These are phyloP conservation scores for Aureobasidium musti DNA, from an alignment of 2,329 filamentous ascomycete species.

Conservation along the genomic window DNA sequence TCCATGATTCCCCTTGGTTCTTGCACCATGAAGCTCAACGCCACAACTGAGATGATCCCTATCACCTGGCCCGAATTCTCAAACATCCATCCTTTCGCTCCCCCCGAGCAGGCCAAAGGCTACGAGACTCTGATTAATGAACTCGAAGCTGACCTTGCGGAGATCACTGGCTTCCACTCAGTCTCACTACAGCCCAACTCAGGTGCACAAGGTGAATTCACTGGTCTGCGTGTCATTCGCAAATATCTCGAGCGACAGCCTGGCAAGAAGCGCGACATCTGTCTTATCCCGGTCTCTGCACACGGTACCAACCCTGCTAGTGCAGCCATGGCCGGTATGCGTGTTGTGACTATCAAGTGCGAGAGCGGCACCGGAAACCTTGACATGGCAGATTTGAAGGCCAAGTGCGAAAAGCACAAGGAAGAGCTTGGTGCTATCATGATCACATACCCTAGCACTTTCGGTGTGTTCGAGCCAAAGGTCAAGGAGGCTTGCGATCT, in stretches of 20 bases:
- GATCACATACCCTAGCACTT: constrained; percentile 96
- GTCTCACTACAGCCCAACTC: constrained; percentile 93
- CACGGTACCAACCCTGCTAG: constrained; percentile 96
- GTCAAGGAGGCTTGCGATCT: constrained; percentile 82
- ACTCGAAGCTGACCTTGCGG: constrained; percentile 72
- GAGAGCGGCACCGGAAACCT: constrained; percentile 84
- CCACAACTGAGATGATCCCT: constrained; percentile 88
- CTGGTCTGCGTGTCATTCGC: constrained; percentile 83
- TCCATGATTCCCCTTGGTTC: constrained; percentile 98
- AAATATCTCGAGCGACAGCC: constrained; percentile 73
- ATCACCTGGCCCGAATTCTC: constrained; percentile 75
- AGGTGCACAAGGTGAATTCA: constrained; percentile 92
- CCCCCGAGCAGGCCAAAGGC: constrained; percentile 63
- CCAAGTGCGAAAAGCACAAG: constrained; percentile 85
- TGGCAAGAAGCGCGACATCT: constrained; percentile 78
- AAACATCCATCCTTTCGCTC: constrained; percentile 79
- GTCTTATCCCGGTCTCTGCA: constrained; percentile 90
- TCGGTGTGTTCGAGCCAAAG: constrained; percentile 88
- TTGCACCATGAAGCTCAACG: constrained; percentile 98
- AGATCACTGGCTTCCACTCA: constrained; percentile 87
- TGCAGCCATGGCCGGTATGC: constrained; percentile 94
- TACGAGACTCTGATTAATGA: constrained; percentile 70
- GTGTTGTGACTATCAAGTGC: constrained; percentile 89
- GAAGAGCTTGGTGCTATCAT: constrained; percentile 89
- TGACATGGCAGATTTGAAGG: constrained; percentile 79